Conservation (phyloP, 2,329 filamentous ascomycete genomes). For the Trichocomaceae sp. region DNA sequence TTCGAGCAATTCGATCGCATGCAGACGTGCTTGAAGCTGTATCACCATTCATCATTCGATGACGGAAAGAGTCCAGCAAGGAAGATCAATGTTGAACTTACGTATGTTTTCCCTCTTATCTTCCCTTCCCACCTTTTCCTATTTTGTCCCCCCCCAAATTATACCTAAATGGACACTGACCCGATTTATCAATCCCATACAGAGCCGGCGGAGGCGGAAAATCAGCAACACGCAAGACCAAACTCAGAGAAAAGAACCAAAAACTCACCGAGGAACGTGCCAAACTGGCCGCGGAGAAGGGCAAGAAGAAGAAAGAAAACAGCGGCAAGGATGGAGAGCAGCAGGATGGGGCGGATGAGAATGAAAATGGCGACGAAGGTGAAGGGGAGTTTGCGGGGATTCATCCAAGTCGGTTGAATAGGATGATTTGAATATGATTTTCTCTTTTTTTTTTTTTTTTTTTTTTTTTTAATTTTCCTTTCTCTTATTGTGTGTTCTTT, state of each 20-base stretch:
- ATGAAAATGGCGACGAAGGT: slow-evolving; percentile 21
- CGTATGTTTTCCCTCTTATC: slow-evolving; percentile 51
- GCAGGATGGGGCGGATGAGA: slow-evolving; percentile 20
- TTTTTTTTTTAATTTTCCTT: too few relatives aligned
- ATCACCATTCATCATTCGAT: slow-evolving; percentile 77
- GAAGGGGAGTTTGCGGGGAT: slow-evolving; percentile 29
- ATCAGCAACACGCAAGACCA: slow-evolving; percentile 62
- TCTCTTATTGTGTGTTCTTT: not conserved
- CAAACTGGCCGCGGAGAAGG: slow-evolving; percentile 44
- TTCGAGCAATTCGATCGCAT: slow-evolving; percentile 81
- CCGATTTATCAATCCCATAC: not conserved
- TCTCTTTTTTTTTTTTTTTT: not conserved
- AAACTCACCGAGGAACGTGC: slow-evolving; percentile 68
- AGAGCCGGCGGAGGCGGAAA: slow-evolving; percentile 80
- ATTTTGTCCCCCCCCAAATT: not conserved
- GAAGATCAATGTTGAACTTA: slow-evolving; percentile 89
- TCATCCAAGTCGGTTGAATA: slow-evolving; percentile 40
- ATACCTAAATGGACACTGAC: not conserved
- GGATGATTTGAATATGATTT: slow-evolving; percentile 21
- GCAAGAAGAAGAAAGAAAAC: slow-evolving; percentile 38
- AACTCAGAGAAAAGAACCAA: slow-evolving; percentile 78
- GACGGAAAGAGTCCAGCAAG: slow-evolving; percentile 51
- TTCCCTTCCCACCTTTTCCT: not conserved
- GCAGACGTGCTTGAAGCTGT: slow-evolving; percentile 85
- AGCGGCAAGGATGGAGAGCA: slow-evolving; percentile 15